Evolutionary conservation across 179 eudicot genomes (phyloP).

Genomic region (Corrigiola litoralis): DNA sequence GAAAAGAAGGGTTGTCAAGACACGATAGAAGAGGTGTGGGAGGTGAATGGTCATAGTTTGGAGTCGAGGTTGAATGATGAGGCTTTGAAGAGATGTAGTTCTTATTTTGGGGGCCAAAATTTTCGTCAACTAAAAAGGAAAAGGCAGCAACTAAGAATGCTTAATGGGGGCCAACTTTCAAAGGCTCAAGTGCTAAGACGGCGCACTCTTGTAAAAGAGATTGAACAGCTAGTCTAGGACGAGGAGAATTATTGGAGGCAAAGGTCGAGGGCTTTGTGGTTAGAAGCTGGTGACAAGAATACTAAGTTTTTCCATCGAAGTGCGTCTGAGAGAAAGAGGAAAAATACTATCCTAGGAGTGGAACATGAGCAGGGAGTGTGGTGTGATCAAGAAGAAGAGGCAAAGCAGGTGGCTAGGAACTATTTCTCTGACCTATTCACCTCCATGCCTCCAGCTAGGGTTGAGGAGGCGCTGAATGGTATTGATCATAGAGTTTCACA

Average conservation of each 20-base stretch:
- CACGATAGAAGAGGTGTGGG: not conserved
- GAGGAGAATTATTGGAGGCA: not conserved
- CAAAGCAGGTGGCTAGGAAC: not conserved
- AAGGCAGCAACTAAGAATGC: not conserved
- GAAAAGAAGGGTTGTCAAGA: not conserved
- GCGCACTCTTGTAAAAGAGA: not conserved
- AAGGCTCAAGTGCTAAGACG: not conserved
- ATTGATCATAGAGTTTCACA: not conserved
- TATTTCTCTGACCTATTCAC: not conserved
- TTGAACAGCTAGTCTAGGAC: not conserved
- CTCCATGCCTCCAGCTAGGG: not conserved
- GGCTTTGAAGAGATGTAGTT: not conserved
- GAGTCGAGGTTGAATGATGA: not conserved
- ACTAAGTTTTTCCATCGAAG: constrained; percentile 1
- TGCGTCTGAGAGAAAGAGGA: not conserved
- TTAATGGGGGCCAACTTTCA: not conserved
- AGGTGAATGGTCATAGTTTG: too few species aligned
- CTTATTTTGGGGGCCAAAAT: not conserved
- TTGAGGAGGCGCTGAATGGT: not conserved
- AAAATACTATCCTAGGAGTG: not conserved
- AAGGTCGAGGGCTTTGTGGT: not conserved
- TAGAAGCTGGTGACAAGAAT: not conserved
- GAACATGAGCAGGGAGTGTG: not conserved
- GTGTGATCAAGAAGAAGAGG: not conserved
- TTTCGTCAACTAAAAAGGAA: not conserved